Evolutionary conservation across 805 yeast genomes (phyloP).

Genomic region (Hanseniaspora singularis): DNA sequence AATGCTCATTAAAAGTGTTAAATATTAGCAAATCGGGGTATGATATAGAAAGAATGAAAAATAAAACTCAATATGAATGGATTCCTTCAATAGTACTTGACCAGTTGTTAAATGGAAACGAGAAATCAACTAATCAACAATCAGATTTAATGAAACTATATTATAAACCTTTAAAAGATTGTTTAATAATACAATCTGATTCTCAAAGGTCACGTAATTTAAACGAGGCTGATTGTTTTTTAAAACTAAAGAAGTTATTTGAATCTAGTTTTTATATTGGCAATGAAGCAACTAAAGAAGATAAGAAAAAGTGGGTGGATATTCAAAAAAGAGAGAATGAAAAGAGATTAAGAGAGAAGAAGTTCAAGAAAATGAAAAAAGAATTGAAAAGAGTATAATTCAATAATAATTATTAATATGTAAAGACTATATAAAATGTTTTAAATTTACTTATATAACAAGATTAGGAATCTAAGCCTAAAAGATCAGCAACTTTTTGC

Average conservation of each 20-base stretch:
- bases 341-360: constrained; percentile 30
- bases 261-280: constrained; percentile 37
- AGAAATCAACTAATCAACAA: constrained; percentile 45
- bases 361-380: constrained; percentile 28
- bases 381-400: constrained; percentile 25
- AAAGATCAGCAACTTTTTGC: constrained; percentile 15
- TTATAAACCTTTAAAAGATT: constrained; percentile 29
- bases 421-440: background rate
- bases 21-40: constrained; percentile 30
- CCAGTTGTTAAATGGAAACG: constrained; percentile 31
- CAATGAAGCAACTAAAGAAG: constrained; percentile 36
- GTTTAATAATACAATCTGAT: constrained; percentile 51
- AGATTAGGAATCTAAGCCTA: background rate
- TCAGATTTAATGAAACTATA: constrained; percentile 15
- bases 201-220: constrained; percentile 43
- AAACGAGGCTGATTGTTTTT: constrained; percentile 47
- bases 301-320: constrained; percentile 41
- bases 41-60: background rate
- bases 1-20: constrained; percentile 47
- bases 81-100: constrained; percentile 41
- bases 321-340: constrained; percentile 28
- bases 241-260: constrained; percentile 46
- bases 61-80: constrained; percentile 36
- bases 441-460: background rate
- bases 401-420: no score